These are phyloP conservation scores for Cladosporium oxysporum DNA, from an alignment of 2,329 filamentous ascomycete species.

Conservation along the genomic window DNA sequence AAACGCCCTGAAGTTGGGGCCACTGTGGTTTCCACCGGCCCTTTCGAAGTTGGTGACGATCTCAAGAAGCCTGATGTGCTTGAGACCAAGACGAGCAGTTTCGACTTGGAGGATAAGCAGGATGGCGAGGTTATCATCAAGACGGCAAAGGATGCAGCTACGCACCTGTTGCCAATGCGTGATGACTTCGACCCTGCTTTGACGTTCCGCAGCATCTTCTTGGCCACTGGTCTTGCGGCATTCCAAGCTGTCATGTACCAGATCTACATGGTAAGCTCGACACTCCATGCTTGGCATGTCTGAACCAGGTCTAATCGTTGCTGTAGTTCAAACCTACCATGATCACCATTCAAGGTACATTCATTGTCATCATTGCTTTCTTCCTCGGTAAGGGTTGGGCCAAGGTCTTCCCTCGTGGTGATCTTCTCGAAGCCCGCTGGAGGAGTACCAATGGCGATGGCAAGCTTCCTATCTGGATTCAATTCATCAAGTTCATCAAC, in stretches of 20 bases:
- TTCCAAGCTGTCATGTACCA: conserved; percentile 60
- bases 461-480: conserved; percentile 46
- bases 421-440: conserved; percentile 53
- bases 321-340: conserved; percentile 55
- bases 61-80: background rate
- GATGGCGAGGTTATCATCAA: conserved; percentile 48
- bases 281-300: background rate
- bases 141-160: conserved; percentile 54
- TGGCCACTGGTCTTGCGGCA: conserved; percentile 52
- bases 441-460: conserved; percentile 45
- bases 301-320: background rate
- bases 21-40: background rate
- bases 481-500: conserved; percentile 51
- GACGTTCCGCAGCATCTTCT: conserved; percentile 56
- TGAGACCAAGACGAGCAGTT: background rate
- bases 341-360: conserved; percentile 54
- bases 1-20: background rate
- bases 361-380: conserved; percentile 60
- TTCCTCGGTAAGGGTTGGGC: conserved; percentile 56
- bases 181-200: conserved; percentile 56
- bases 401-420: conserved; percentile 53
- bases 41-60: background rate
- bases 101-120: background rate
- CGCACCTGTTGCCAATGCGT: conserved; percentile 52
- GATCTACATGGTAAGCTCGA: conserved; percentile 52